These are phyloP conservation scores for Meyerozyma athensensis DNA, from an alignment of 1,139 yeast species.

Conservation along the genomic window DNA sequence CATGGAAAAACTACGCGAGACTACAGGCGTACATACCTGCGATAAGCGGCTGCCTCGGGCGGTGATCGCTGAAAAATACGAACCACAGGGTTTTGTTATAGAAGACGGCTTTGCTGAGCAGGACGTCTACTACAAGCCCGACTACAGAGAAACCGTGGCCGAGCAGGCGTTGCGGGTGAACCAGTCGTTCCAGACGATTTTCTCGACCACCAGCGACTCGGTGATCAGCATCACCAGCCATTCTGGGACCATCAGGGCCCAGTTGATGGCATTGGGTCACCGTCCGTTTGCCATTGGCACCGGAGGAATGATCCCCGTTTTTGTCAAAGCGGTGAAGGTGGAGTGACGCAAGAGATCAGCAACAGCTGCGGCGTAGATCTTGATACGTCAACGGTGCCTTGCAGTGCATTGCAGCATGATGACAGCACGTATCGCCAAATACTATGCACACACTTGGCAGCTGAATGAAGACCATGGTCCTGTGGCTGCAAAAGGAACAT, in stretches of 20 bases:
- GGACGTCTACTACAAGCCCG: conserved; percentile 34
- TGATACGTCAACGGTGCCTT: not conserved
- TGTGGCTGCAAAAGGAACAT: too few species aligned
- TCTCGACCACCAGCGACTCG: conserved; percentile 19
- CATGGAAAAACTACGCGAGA: conserved; percentile 40
- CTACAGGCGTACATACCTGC: conserved; percentile 42
- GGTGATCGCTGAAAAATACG: conserved; percentile 28
- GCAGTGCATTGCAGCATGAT: too few species aligned
- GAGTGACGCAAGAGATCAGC: not conserved
- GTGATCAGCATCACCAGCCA: conserved; percentile 33
- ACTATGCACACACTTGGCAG: too few species aligned
- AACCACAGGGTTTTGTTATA: conserved; percentile 25
- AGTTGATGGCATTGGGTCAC: conserved; percentile 37
- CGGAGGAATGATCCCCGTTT: conserved; percentile 43
- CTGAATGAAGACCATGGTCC: too few species aligned
- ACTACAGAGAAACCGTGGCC: conserved; percentile 36
- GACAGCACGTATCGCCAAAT: too few species aligned
- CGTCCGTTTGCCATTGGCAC: conserved; percentile 40
- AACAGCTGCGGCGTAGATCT: too few species aligned
- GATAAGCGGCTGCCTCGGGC: conserved; percentile 37
- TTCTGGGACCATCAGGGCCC: conserved; percentile 38
- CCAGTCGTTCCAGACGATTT: conserved; percentile 32
- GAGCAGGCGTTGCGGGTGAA: conserved; percentile 39
- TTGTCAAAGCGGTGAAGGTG: conserved; percentile 25
- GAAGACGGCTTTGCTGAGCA: conserved; percentile 39